Base-by-base conservation (phyloP, 2,329 filamentous ascomycete species). In the Fusarium decemcellulare region DNA sequence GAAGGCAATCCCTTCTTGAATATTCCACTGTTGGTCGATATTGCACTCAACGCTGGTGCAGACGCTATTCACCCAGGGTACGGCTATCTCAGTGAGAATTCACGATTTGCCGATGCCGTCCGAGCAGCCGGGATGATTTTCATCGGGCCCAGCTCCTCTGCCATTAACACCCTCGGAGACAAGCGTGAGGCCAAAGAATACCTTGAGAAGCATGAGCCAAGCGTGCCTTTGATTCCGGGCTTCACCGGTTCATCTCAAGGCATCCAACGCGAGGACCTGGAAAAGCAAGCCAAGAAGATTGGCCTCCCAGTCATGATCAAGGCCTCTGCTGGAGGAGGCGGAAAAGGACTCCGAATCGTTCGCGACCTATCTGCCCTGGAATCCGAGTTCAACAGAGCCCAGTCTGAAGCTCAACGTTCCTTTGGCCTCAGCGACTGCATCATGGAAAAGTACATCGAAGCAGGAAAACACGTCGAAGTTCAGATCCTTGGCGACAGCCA, bases 81-180 rank as follows among this genome's bases (percentile, higher is more conserved):
- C 34, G 48, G 48, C 14, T 51, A 51, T 34, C 7, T 51, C 18
- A 51, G 48, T 8, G 48, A 51, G 23, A 51, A 51, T 29, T 39
- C 48, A 8, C 48, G 48, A 1, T 51, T 51, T 10, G 48, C 48
- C 7, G 48, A 51, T 4, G 48, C 48, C n/a, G 48, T 51, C n/a
- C 48, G 48, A 29, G 48, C 48, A 1, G 48, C 48, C 1, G 88
- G 87, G 0, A 80, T 90, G 53, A 79, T 80, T 1, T 91, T 88
- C 74, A 83, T 87, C 4, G 90, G 90, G 0, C 89, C 90, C 1
- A 82, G 81, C 11, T 80, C 85, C 0, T 78, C 81, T 18, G 78
- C 78, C 18, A 89, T 73, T 46, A 62, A 60, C 18, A 70, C 67
- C 1, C 29, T 73, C 8, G 71, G 71, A 12, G 67, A 72, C 48